Conservation (phyloP, 306 rosid species). For the Ormosia emarginata region DNA sequence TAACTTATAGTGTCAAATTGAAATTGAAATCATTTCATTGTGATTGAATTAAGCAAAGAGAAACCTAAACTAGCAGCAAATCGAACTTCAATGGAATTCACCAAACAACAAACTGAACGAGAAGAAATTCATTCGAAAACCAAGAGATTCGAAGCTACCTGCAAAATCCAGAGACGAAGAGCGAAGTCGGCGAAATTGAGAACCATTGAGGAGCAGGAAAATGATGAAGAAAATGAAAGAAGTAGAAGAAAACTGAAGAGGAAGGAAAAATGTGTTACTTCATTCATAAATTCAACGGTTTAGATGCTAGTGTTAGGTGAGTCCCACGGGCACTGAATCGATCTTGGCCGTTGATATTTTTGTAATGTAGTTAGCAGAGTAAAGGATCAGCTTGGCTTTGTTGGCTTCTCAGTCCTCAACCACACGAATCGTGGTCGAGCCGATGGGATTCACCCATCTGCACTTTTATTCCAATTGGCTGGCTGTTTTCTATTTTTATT, state of each 20-base stretch:
- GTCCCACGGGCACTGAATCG: neutral
- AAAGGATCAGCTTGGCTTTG: neutral
- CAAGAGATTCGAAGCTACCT: neutral
- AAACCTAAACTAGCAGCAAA: neutral
- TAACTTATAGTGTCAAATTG: neutral
- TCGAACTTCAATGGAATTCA: constrained; percentile 13
- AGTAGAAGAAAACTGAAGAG: neutral
- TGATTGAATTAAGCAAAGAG: neutral
- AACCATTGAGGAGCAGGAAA: neutral
- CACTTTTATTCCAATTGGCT: constrained; percentile 34
- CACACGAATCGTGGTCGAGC: constrained; percentile 20
- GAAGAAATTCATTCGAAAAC: neutral
- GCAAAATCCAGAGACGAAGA: neutral
- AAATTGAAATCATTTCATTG: neutral
- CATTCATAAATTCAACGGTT: constrained; percentile 11
- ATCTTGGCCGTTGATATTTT: constrained; percentile 3
- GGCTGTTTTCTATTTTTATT: neutral
- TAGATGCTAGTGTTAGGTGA: neutral
- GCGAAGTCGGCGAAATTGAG: neutral
- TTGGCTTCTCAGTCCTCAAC: neutral
- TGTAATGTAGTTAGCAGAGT: neutral
- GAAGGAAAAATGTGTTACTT: neutral
- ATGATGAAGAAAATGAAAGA: neutral
- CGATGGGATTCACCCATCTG: constrained; percentile 28
- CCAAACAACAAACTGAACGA: neutral